A percentile compares a stretch with the other conserved stretches of the same genome.
Conservation (phyloP, 345 rosid species). For the Euclidium syriacum region DNA sequence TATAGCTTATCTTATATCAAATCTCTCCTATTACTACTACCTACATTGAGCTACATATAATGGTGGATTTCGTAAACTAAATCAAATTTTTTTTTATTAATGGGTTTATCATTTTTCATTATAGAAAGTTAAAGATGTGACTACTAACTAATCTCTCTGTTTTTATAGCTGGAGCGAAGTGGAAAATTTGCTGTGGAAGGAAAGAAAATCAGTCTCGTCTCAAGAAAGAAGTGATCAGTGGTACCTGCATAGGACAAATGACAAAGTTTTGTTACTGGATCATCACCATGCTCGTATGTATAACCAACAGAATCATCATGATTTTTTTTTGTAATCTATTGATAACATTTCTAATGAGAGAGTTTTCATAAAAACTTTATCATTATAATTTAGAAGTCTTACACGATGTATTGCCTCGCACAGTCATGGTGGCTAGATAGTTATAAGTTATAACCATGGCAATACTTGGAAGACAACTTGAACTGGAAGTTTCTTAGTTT, state of each 20-base stretch:
- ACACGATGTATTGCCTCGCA: no score
- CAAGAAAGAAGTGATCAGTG: slow-evolving; percentile 44
- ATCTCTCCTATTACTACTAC: no score
- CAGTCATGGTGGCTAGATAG: no score
- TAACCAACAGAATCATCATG: slow-evolving; percentile 10
- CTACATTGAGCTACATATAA: no score
- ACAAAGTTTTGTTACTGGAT: slow-evolving; percentile 27
- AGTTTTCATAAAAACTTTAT: slow-evolving; percentile 4
- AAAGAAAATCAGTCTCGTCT: slow-evolving; percentile 57
- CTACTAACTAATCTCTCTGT: background rate
- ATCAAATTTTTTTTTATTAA: no score
- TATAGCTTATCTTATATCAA: background rate
- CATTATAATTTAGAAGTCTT: background rate
- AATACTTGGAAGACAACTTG: no score
- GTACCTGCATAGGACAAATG: slow-evolving; percentile 23
- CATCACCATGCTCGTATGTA: slow-evolving; percentile 25
- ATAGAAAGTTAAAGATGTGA: background rate
- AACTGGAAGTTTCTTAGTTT: no score
- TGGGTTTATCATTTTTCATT: no score
- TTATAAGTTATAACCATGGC: no score
- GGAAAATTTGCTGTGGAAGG: slow-evolving; percentile 62
- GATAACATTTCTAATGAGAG: slow-evolving; percentile 6
- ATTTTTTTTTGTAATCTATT: slow-evolving; percentile 21
- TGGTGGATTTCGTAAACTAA: no score
- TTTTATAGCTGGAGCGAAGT: slow-evolving; percentile 79